These are phyloP conservation scores for Takashimella koratensis DNA, from an alignment of 1,284 basidiomycete genomes.

Conservation along the genomic window DNA sequence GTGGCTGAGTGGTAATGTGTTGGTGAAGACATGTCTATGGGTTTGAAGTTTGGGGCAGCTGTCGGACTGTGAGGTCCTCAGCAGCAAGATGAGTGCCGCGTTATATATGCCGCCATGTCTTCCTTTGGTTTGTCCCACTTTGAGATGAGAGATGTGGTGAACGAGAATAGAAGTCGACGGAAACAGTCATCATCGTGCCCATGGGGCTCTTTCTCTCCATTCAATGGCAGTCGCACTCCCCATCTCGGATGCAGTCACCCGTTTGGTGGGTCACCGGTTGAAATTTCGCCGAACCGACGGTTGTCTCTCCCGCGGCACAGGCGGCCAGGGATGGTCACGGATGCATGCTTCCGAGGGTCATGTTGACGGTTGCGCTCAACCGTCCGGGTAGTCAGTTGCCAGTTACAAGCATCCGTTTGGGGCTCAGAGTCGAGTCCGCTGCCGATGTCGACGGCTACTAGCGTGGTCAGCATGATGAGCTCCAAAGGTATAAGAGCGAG, in stretches of 20 bases:
- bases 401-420: too few species aligned
- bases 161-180: neutral
- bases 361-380: neutral
- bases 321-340: neutral
- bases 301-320: too few species aligned
- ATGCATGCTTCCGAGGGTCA: neutral
- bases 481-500: neutral
- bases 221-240: neutral
- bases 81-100: neutral
- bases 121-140: neutral
- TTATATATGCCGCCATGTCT: neutral
- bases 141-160: neutral
- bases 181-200: neutral
- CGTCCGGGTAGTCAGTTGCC: too few species aligned
- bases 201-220: too few species aligned
- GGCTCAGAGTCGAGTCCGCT: too few species aligned
- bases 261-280: neutral
- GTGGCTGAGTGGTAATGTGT: neutral
- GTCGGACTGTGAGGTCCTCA: too few species aligned
- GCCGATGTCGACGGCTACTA: neutral
- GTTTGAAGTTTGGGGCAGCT: too few species aligned
- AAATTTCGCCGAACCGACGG: neutral
- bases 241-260: neutral
- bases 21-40: too few species aligned
- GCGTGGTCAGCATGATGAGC: neutral